Base-by-base conservation (phyloP, 345 rosid species). In the Xanthoceras sorbifolium region DNA sequence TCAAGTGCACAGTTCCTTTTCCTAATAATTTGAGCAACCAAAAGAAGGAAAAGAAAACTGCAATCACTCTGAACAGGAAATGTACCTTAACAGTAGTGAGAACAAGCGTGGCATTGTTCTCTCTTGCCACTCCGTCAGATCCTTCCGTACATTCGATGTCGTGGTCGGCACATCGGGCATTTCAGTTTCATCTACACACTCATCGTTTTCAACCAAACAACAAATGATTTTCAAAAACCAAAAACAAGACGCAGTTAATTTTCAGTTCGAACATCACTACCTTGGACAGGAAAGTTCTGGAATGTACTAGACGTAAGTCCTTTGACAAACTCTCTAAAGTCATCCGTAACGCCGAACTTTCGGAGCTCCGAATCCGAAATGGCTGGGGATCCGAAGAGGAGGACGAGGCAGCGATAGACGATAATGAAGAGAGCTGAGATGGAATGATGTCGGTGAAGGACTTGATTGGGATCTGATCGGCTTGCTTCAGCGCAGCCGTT, bases 71-170 rank as follows among this genome's bases (percentile, higher is more conserved):
- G 38, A n/a, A 69, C 28, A 60, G 3, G 72, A 1, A 65, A 74
- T 54, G 32, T 70, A 93, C 99, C 98, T 95, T 93, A 46, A 95
- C 97, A 29, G 93, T 89, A 40, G 88, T 82, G 67, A 95, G 97
- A 81, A 95, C 98, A 57, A 95, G 93, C 55, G 94, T 90, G 55
- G 99, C 99, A 78, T 95, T n/a, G n/a, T 98, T 74, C 87, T 89
- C 89, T 94, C 98, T 74, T 95, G 99, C 99, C 99, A 95, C 76
- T 91, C 94, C 3, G 87, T 87, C 6, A 95, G 93, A 91, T 95
- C 99, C 83, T 85, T 90, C 82, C 98, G 84, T 15, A 95, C 94
- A 83, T 93, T 94, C 9, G 99, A 86, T 20, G 48, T 82, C 29
- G 80, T 74, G 2, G 89, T 78, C 14, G 57, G 72, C 76, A 72